phyloP scores from a whole-genome alignment of 495 filamentous ascomycete species.

The Xylaria scruposa region DNA sequence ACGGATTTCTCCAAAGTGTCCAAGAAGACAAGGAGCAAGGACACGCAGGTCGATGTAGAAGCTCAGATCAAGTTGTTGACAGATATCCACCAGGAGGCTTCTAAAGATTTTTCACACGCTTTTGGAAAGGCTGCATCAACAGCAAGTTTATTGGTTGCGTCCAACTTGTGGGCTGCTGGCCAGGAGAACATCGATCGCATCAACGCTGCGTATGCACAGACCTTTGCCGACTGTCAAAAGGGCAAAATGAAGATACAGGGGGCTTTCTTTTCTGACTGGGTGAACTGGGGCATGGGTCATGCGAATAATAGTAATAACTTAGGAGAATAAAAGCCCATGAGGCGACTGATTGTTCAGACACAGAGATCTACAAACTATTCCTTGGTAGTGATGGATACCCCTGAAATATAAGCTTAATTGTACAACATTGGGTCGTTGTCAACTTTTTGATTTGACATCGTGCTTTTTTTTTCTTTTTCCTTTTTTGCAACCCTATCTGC shows the following conservation, averaged over 20 bases:
- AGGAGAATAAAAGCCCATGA: not conserved
- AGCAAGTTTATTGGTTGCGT: constrained; percentile 56
- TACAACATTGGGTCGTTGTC: not conserved
- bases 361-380: not conserved
- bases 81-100: constrained; percentile 75
- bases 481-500: not conserved
- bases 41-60: constrained; percentile 43
- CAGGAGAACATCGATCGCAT: constrained; percentile 42
- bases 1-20: constrained; percentile 71
- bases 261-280: constrained; percentile 59
- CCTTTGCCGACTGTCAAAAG: constrained; percentile 51
- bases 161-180: constrained; percentile 46
- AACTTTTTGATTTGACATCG: not conserved
- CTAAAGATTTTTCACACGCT: constrained; percentile 59
- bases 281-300: constrained; percentile 65
- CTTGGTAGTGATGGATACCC: not conserved
- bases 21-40: constrained; percentile 58
- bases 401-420: not conserved
- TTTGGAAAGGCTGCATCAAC: constrained; percentile 57
- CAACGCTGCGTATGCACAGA: constrained; percentile 50
- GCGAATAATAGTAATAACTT: constrained; percentile 37
- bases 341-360: not conserved
- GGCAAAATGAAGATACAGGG: constrained; percentile 56
- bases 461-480: not conserved
- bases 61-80: constrained; percentile 63